Percentiles rank a stretch among this genome's conserved stretches.
Evolutionary conservation across 2,329 filamentous ascomycete genomes (phyloP).

Genomic region (Setomelanomma holmii): DNA sequence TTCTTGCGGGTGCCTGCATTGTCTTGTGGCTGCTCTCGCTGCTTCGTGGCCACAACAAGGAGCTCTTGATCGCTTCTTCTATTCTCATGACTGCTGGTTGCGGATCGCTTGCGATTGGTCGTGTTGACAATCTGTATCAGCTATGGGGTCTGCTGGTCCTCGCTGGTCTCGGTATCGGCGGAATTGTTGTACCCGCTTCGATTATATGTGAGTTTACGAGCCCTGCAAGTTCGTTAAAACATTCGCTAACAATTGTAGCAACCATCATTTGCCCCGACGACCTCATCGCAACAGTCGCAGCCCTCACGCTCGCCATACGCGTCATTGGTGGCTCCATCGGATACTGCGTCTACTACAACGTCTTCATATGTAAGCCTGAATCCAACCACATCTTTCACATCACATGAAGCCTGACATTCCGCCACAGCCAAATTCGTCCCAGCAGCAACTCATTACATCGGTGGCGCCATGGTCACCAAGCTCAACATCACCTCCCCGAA

Average conservation of each 20-base stretch:
- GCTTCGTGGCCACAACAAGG: constrained; percentile 65
- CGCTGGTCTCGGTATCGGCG: constrained; percentile 70
- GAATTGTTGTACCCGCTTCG: constrained; percentile 70
- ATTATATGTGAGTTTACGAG: constrained; percentile 57
- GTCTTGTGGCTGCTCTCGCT: constrained; percentile 65
- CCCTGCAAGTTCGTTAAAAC: background rate
- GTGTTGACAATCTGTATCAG: constrained; percentile 60
- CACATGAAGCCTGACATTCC: background rate
- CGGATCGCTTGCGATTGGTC: constrained; percentile 61
- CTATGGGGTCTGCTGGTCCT: constrained; percentile 66
- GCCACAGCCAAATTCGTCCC: constrained; percentile 29
- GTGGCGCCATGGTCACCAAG: constrained; percentile 56
- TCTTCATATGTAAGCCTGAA: constrained; percentile 32
- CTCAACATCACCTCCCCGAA: constrained; percentile 56
- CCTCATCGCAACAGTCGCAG: constrained; percentile 72
- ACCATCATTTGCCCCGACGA: constrained; percentile 74
- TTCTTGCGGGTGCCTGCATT: constrained; percentile 67
- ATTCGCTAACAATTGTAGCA: constrained; percentile 40
- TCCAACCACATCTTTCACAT: no score
- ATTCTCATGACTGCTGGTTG: constrained; percentile 72
- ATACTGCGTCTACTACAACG: constrained; percentile 59
- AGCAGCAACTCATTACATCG: constrained; percentile 32
- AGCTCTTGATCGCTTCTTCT: constrained; percentile 65
- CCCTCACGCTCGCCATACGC: constrained; percentile 71
- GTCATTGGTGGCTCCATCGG: constrained; percentile 71